Percentiles rank a stretch among this genome's conserved stretches.
Conservation (phyloP, 805 yeast genomes). For the Lipomyces sp. region DNA sequence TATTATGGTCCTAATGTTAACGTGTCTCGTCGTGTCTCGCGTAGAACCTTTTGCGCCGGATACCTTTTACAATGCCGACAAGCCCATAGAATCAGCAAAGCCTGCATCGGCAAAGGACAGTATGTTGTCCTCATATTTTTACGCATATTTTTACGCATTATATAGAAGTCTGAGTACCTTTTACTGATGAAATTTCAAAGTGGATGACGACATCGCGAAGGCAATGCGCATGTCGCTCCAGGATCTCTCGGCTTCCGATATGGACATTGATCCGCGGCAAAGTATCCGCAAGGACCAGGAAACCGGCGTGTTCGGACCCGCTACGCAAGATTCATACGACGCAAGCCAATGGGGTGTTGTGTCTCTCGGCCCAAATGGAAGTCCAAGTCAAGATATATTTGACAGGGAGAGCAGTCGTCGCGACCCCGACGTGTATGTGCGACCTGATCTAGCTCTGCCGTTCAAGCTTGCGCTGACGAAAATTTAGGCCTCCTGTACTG, state of each 20-base stretch:
- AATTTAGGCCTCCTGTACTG: slow-evolving; percentile 11
- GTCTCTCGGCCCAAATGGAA: neutral
- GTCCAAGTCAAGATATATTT: neutral
- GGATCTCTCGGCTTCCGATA: slow-evolving; percentile 8
- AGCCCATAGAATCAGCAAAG: neutral
- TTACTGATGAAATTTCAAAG: neutral
- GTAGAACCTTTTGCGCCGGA: slow-evolving; percentile 22
- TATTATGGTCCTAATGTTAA: neutral
- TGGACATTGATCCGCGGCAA: slow-evolving; percentile 3
- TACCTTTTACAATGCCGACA: slow-evolving; percentile 8
- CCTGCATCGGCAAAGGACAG: slow-evolving; percentile 1
- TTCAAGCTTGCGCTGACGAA: too few species aligned
- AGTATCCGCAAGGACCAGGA: slow-evolving; percentile 22
- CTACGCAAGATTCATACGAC: slow-evolving; percentile 30
- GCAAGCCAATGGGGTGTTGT: slow-evolving; percentile 32
- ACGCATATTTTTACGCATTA: neutral
- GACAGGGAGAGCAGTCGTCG: slow-evolving; percentile 4
- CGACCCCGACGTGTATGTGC: slow-evolving; percentile 1
- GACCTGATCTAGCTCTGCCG: too few species aligned
- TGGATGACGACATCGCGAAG: slow-evolving; percentile 21
- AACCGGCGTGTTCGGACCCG: slow-evolving; percentile 32
- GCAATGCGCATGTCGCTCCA: slow-evolving; percentile 28
- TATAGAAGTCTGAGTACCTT: too few species aligned
- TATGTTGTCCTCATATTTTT: neutral
- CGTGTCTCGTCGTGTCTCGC: neutral